Conservation (phyloP, 345 rosid genomes). For the Xanthoceras sorbifolium region DNA sequence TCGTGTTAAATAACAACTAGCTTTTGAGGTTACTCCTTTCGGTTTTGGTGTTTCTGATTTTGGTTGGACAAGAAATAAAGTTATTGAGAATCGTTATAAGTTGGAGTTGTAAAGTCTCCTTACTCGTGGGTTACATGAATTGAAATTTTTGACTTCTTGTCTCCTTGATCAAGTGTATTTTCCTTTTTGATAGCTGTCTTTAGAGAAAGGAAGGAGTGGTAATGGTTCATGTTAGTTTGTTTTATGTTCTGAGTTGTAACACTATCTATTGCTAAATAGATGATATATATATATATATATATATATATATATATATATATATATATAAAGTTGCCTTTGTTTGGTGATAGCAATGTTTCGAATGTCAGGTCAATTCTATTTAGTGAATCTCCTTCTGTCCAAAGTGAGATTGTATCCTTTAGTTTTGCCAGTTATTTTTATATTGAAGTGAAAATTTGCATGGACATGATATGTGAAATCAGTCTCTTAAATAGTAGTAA, state of each 20-base stretch:
- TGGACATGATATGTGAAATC: not conserved
- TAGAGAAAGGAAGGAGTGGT: too few relatives aligned
- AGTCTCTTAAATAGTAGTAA: not conserved
- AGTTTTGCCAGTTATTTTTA: not conserved
- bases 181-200: not conserved
- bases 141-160: not conserved
- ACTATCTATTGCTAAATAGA: not conserved
- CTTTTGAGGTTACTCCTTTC: not conserved
- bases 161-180: not conserved
- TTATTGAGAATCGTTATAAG: not conserved
- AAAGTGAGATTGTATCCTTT: not conserved
- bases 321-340: not conserved
- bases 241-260: not conserved
- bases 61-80: slow-evolving; percentile 2
- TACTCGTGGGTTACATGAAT: not conserved
- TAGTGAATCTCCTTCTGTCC: not conserved
- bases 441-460: not conserved
- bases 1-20: not conserved
- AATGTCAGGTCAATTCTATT: not conserved
- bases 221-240: not conserved
- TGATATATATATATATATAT: too few relatives aligned
- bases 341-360: not conserved
- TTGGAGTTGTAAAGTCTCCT: not conserved
- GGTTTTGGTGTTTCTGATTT: not conserved
- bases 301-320: too few relatives aligned